Conservation (phyloP, 306 rosid genomes). For the Crotalaria pallida region DNA sequence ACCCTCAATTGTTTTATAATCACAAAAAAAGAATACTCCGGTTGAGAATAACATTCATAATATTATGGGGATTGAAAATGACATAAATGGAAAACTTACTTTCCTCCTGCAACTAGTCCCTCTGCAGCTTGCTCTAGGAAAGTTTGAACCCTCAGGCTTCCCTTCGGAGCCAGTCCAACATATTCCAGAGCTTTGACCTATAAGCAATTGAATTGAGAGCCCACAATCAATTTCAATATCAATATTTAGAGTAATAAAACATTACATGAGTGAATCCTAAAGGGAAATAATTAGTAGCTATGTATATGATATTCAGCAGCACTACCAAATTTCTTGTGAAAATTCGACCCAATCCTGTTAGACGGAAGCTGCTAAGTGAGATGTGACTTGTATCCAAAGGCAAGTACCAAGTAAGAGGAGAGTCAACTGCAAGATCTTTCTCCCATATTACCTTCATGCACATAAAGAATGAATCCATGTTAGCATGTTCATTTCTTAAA, state of each 20-base stretch:
- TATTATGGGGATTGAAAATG: not conserved
- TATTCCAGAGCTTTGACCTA: conserved; percentile 67
- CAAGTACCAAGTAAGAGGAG: conserved; percentile 69
- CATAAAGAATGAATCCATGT: not conserved
- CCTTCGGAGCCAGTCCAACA: conserved; percentile 68
- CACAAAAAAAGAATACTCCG: not conserved
- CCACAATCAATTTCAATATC: not conserved
- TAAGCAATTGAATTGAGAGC: not conserved
- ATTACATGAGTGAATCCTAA: not conserved
- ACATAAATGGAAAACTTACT: conserved; percentile 43
- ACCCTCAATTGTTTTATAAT: not conserved
- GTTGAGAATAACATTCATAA: not conserved
- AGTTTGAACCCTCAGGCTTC: conserved; percentile 74
- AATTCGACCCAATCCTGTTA: conserved; percentile 63
- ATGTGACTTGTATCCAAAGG: conserved; percentile 69
- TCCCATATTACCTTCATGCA: conserved; percentile 61
- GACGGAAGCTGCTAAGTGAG: conserved; percentile 74
- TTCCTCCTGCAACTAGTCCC: conserved; percentile 82
- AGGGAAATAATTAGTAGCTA: not conserved
- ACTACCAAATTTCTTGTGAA: conserved; percentile 70
- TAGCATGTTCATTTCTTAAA: not conserved
- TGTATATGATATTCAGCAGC: not conserved
- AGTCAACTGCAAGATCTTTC: conserved; percentile 57
- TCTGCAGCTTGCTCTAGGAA: conserved; percentile 75
- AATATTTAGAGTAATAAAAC: not conserved